A percentile compares a stretch with the other conserved stretches of the same genome.
These are phyloP conservation scores for Populus deltoides DNA, from an alignment of 345 rosid genomes.

Conservation along the genomic window DNA sequence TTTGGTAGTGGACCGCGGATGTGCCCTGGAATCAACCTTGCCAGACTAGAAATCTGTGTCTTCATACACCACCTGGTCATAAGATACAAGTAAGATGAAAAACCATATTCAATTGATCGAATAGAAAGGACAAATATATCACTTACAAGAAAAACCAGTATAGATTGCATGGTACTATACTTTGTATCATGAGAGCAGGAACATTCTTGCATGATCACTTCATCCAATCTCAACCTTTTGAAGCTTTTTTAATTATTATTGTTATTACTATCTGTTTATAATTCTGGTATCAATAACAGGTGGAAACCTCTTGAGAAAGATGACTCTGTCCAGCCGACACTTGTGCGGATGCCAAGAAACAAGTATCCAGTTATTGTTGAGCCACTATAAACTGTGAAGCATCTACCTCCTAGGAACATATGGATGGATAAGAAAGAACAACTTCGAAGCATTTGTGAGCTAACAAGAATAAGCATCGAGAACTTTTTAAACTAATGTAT, in stretches of 20 bases:
- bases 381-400: constrained; percentile 32
- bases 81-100: constrained; percentile 51
- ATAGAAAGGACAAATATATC: too few relatives aligned
- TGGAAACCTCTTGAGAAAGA: constrained; percentile 55
- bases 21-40: constrained; percentile 71
- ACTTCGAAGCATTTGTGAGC: not conserved
- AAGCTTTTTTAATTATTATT: not conserved
- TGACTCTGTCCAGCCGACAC: constrained; percentile 58
- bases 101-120: not conserved
- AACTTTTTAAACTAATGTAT: not conserved
- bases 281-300: constrained; percentile 21
- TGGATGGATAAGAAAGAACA: not conserved
- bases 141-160: too few relatives aligned
- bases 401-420: too few relatives aligned
- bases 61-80: constrained; percentile 62
- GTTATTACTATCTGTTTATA: not conserved
- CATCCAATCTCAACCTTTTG: not conserved
- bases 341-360: constrained; percentile 56
- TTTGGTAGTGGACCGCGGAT: constrained; percentile 67
- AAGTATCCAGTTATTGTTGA: constrained; percentile 47
- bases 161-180: not conserved
- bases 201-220: not conserved
- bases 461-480: not conserved
- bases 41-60: constrained; percentile 59
- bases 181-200: too few relatives aligned